Evolutionary conservation across 345 rosid genomes (phyloP).

Genomic region (Sonneratia caseolaris): DNA sequence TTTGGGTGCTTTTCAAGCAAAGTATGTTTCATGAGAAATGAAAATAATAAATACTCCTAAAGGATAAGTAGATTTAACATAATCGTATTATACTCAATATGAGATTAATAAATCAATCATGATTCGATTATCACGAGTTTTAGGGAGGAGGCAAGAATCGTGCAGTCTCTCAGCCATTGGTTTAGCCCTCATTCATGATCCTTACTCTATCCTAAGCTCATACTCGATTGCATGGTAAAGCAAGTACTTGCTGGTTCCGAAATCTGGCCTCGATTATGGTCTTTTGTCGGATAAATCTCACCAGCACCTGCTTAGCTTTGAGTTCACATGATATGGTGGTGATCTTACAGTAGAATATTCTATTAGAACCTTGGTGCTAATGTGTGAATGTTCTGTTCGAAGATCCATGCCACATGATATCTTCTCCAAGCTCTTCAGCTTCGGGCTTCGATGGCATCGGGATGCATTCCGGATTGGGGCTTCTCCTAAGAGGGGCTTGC

Average conservation of each 20-base stretch:
- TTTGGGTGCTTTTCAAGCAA: constrained; percentile 34
- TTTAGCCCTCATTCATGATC: neutral
- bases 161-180: neutral
- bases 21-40: constrained; percentile 12
- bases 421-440: neutral
- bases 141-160: neutral
- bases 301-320: neutral
- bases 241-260: neutral
- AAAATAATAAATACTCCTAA: too few species aligned
- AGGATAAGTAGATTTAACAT: too few species aligned
- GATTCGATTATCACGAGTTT: neutral
- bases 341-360: neutral
- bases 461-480: too few species aligned
- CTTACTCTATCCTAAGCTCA: neutral
- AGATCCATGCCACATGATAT: neutral
- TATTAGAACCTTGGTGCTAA: neutral
- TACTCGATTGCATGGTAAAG: neutral
- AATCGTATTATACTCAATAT: too few species aligned
- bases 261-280: neutral
- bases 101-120: too few species aligned
- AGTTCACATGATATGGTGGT: neutral
- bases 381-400: neutral
- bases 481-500: neutral
- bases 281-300: neutral
- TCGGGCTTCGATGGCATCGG: neutral